These are phyloP conservation scores for Thalassia testudinum DNA, from an alignment of 116 monocot species.

Conservation along the genomic window DNA sequence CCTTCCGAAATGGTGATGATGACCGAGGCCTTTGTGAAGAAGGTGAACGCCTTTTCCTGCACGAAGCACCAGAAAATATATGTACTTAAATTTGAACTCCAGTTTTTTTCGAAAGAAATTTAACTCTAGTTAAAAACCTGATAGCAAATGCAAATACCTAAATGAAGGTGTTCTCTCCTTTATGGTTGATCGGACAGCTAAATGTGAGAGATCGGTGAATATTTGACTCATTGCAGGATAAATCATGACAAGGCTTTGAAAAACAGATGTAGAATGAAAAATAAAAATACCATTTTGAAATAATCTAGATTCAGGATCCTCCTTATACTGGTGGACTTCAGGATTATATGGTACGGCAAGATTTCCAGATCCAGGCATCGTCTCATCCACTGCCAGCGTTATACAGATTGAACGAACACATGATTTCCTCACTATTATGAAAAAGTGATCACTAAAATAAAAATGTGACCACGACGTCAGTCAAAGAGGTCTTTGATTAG, in stretches of 20 bases:
- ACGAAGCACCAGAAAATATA: too few species aligned
- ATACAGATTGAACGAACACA: too few species aligned
- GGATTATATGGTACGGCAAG: conserved; percentile 31
- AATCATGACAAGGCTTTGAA: too few species aligned
- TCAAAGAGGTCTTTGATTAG: too few species aligned
- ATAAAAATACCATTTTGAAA: conserved; percentile 27
- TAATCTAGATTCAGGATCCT: conserved; percentile 8
- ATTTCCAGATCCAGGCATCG: conserved; percentile 52
- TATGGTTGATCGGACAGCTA: too few species aligned
- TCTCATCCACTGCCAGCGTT: conserved; percentile 37
- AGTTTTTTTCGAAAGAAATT: background rate
- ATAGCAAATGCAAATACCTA: background rate
- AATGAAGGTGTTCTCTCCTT: conserved; percentile 10
- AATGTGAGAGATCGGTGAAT: too few species aligned
- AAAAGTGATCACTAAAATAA: too few species aligned
- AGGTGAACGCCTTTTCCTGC: conserved; percentile 43
- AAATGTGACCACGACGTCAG: too few species aligned
- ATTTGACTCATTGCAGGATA: too few species aligned
- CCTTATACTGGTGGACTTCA: too few species aligned
- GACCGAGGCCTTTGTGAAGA: conserved; percentile 34
- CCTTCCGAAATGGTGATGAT: conserved; percentile 8
- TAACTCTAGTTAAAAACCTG: background rate
- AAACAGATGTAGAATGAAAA: too few species aligned
- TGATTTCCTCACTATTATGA: too few species aligned
- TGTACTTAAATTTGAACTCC: background rate